phyloP scores from a whole-genome alignment of 768 basidiomycete species.

The Cystofilobasidium ferigula region DNA sequence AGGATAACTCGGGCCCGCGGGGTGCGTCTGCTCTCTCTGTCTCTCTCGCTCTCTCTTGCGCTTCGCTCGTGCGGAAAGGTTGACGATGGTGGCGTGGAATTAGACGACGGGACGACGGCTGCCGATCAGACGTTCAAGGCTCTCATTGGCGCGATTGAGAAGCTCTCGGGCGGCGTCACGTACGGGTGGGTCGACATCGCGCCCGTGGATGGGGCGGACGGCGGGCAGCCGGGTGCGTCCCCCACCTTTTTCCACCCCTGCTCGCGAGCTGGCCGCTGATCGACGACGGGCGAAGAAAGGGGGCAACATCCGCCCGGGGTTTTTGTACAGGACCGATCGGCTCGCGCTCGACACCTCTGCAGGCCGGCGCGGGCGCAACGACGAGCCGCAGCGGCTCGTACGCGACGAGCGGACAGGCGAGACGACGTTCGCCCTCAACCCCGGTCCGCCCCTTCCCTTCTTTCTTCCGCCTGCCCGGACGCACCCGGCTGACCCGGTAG shows the following conservation, averaged over 20 bases:
- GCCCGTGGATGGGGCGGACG: conserved; percentile 50
- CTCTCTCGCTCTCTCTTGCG: no score
- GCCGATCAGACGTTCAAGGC: conserved; percentile 3
- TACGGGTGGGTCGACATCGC: conserved; percentile 40
- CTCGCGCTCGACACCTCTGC: not conserved
- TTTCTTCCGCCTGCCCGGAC: not conserved
- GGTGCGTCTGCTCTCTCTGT: no score
- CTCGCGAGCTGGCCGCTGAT: no score
- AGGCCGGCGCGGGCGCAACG: conserved; percentile 10
- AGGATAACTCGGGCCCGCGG: conserved; percentile 42
- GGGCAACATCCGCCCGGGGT: conserved; percentile 51
- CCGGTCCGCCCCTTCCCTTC: not conserved
- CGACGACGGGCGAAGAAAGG: no score
- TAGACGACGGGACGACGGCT: not conserved
- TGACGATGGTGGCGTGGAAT: no score
- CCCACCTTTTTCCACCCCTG: no score
- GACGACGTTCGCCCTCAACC: conserved; percentile 5
- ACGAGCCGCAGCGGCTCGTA: conserved; percentile 1
- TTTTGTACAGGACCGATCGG: conserved; percentile 40
- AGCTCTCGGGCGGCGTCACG: conserved; percentile 29
- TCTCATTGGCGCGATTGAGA: conserved; percentile 42
- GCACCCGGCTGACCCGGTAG: no score
- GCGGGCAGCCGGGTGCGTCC: conserved; percentile 37
- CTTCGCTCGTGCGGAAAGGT: no score
- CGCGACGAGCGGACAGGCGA: not conserved